Conservation (phyloP, 1,139 yeast genomes). For the Yamadazyma dushanensis region DNA sequence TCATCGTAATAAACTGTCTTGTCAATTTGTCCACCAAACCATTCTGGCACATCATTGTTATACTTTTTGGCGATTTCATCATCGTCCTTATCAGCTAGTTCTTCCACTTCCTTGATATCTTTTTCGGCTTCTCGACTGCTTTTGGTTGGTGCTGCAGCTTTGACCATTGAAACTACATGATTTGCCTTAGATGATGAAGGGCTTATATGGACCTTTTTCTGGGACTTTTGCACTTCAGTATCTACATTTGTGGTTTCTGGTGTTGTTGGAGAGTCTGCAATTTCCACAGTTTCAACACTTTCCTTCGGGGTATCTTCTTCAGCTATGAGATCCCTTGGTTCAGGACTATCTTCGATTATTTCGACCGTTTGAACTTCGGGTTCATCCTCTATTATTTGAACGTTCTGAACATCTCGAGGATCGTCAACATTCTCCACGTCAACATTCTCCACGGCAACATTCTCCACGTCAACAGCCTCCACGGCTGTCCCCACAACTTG, state of each 20-base stretch:
- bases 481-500: no score
- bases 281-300: no score
- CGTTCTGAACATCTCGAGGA: constrained; percentile 6
- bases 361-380: no score
- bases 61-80: background rate
- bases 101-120: constrained; percentile 5
- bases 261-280: no score
- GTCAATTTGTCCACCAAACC: constrained; percentile 28
- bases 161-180: background rate
- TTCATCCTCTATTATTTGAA: constrained; percentile 11
- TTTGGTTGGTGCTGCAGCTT: background rate
- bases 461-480: background rate
- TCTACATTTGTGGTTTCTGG: no score
- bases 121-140: constrained; percentile 1
- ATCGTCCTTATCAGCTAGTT: background rate
- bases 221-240: no score
- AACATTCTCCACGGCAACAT: background rate
- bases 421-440: background rate
- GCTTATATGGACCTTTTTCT: no score
- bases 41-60: constrained; percentile 23
- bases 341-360: no score
- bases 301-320: no score
- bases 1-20: constrained; percentile 12
- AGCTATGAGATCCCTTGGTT: no score
- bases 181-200: no score